phyloP scores from a whole-genome alignment of 2,329 filamentous ascomycete genomes.

The Claviceps sp. region DNA sequence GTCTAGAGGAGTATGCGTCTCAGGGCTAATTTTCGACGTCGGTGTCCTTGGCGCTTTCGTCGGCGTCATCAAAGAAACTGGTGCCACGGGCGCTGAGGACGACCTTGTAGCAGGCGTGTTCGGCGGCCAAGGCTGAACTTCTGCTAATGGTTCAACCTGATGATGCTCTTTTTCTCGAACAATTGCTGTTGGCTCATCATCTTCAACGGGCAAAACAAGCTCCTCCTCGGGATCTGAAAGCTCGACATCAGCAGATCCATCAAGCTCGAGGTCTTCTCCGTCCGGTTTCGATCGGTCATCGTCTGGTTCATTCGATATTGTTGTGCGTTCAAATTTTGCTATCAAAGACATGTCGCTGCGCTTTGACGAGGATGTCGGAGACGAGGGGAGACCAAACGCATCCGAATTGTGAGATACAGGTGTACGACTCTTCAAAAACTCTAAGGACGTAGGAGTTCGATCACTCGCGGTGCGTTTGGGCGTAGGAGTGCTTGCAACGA shows the following conservation, averaged over 20 bases:
- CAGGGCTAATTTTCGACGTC: not conserved
- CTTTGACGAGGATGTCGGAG: not conserved
- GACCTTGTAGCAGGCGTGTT: not conserved
- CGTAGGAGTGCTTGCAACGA: not conserved
- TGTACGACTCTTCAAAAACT: not conserved
- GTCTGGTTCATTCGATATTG: not conserved
- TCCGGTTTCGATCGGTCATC: not conserved
- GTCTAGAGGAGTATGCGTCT: not conserved
- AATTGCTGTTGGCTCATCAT: not conserved
- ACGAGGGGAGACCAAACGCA: constrained; percentile 4
- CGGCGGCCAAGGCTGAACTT: not conserved
- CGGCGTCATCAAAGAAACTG: not conserved
- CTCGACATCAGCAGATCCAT: not conserved
- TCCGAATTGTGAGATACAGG: constrained; percentile 1
- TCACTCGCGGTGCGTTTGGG: not conserved
- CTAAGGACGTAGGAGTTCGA: not conserved
- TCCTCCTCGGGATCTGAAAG: not conserved
- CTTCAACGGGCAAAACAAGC: not conserved
- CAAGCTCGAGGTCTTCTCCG: not conserved
- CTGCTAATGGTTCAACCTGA: not conserved
- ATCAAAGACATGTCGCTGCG: not conserved
- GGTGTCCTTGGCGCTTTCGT: not conserved
- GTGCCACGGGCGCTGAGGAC: not conserved
- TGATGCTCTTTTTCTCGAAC: not conserved
- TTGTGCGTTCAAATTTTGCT: not conserved